A percentile compares a stretch with the other conserved stretches of the same genome.
These are phyloP conservation scores for Thielaviopsis euricoi DNA, from an alignment of 2,329 filamentous ascomycete species.

Conservation along the genomic window DNA sequence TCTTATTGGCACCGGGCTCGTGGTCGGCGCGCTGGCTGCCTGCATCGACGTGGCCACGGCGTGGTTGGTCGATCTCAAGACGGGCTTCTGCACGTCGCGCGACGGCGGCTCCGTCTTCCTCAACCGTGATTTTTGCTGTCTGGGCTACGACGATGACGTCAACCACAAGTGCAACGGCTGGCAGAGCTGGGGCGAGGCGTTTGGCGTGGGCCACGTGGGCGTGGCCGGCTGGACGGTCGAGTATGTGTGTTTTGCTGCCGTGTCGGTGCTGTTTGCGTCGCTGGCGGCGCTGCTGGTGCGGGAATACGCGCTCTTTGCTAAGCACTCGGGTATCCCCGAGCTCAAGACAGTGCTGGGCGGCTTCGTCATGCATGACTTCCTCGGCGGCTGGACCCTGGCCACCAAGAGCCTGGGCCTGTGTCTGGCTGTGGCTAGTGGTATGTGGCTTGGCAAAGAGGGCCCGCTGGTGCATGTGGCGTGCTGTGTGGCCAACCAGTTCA, in stretches of 20 bases:
- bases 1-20: conserved; percentile 67
- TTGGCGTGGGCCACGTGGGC: conserved; percentile 42
- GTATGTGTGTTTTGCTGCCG: conserved; percentile 73
- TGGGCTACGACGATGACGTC: conserved; percentile 75
- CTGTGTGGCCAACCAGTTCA: conserved; percentile 87
- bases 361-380: conserved; percentile 76
- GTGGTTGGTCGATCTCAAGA: conserved; percentile 87
- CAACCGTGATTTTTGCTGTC: conserved; percentile 83
- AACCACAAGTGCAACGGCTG: conserved; percentile 71
- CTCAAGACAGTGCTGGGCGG: conserved; percentile 93
- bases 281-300: conserved; percentile 66
- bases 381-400: conserved; percentile 74
- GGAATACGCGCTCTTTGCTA: conserved; percentile 73
- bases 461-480: conserved; percentile 92
- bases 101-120: conserved; percentile 83
- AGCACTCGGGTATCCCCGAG: conserved; percentile 91
- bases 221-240: conserved; percentile 67
- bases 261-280: conserved; percentile 69
- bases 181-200: conserved; percentile 65
- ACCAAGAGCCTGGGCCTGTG: conserved; percentile 84
- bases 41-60: conserved; percentile 80
- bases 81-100: conserved; percentile 64
- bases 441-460: conserved; percentile 95
- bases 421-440: conserved; percentile 77
- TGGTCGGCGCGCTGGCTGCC: conserved; percentile 71